phyloP scores from a whole-genome alignment of 2,329 filamentous ascomycete genomes.

The Verticillium longisporum region DNA sequence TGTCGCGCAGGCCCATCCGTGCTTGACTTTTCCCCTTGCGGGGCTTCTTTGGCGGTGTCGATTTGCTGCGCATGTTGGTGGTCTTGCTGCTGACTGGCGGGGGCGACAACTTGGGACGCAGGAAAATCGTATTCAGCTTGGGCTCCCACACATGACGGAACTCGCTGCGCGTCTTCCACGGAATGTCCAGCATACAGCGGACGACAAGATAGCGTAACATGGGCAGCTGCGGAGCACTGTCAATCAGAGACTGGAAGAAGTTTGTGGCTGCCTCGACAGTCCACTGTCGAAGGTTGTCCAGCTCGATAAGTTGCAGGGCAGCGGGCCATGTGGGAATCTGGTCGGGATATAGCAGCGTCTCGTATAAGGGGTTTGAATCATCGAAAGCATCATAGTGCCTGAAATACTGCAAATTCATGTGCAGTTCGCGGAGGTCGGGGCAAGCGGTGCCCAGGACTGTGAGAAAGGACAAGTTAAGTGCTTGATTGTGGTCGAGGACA shows the following conservation, averaged over 20 bases:
- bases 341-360: conserved; percentile 53
- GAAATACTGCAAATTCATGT: conserved; percentile 74
- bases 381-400: conserved; percentile 60
- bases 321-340: conserved; percentile 75
- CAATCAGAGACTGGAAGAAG: conserved; percentile 72
- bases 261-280: conserved; percentile 59
- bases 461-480: conserved; percentile 70
- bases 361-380: conserved; percentile 70
- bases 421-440: conserved; percentile 62
- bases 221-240: conserved; percentile 59
- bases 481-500: conserved; percentile 70
- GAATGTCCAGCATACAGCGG: conserved; percentile 69
- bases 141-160: conserved; percentile 73
- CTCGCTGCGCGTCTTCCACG: conserved; percentile 76
- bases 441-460: conserved; percentile 59
- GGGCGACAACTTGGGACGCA: conserved; percentile 39
- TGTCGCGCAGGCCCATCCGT: conserved; percentile 22
- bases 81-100: background rate
- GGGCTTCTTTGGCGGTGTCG: background rate
- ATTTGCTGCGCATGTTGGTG: background rate
- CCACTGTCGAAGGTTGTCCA: conserved; percentile 74
- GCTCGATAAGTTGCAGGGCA: conserved; percentile 62
- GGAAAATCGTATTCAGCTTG: conserved; percentile 62
- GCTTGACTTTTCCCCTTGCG: conserved; percentile 2
- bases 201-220: conserved; percentile 65